These are phyloP conservation scores for Eremochloa ophiuroides DNA, from an alignment of 176 grass and related monocot species.

Conservation along the genomic window DNA sequence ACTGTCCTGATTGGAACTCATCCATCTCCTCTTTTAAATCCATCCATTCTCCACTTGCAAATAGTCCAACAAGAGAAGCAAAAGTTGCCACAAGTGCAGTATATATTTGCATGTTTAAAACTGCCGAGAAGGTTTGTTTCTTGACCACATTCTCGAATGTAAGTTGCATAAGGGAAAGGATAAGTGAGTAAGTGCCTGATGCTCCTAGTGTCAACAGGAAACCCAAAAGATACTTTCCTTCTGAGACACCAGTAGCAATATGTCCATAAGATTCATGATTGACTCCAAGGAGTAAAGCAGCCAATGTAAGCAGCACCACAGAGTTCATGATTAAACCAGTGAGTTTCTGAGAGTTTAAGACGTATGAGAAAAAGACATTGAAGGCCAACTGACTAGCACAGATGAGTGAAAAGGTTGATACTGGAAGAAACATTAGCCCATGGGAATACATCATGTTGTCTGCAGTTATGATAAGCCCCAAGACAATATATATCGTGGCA, in stretches of 20 bases:
- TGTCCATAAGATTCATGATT: constrained; percentile 30
- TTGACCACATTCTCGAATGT: constrained; percentile 69
- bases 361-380: constrained; percentile 71
- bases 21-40: constrained; percentile 61
- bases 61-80: constrained; percentile 43
- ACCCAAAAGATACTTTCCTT: constrained; percentile 41
- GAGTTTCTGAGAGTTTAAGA: constrained; percentile 74
- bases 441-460: constrained; percentile 80
- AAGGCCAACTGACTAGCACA: constrained; percentile 78
- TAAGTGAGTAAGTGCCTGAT: constrained; percentile 61
- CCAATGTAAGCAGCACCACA: constrained; percentile 62
- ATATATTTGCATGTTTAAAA: constrained; percentile 70
- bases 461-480: constrained; percentile 63
- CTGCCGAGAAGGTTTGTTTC: constrained; percentile 44
- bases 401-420: constrained; percentile 67
- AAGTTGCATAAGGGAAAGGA: constrained; percentile 82
- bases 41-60: constrained; percentile 73
- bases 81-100: constrained; percentile 46
- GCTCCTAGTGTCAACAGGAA: constrained; percentile 73
- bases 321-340: constrained; percentile 61
- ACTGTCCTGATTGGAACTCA: constrained; percentile 46
- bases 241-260: neutral
- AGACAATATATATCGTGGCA: constrained; percentile 39
- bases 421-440: constrained; percentile 58
- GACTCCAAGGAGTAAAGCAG: constrained; percentile 53